Percentiles rank a stretch among this genome's conserved stretches.
These are phyloP conservation scores for Pseudocercospora musae DNA, from an alignment of 2,329 filamentous ascomycete species.

Conservation along the genomic window DNA sequence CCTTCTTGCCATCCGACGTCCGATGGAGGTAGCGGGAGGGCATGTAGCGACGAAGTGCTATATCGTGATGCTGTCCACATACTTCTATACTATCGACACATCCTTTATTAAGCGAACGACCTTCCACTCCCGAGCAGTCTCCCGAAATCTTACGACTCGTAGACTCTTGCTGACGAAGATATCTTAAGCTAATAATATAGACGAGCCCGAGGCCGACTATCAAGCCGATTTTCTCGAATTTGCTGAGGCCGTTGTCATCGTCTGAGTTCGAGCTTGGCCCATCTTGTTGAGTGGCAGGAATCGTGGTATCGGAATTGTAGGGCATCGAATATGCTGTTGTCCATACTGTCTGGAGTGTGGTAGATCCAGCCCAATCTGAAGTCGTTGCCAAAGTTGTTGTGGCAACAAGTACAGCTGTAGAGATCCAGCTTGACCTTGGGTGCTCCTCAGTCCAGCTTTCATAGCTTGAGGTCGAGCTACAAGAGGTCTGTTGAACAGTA, in stretches of 20 bases:
- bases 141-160: background rate
- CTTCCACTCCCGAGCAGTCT: background rate
- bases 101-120: background rate
- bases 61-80: background rate
- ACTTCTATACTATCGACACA: background rate
- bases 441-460: background rate
- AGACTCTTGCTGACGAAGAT: background rate
- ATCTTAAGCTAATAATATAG: too few relatives aligned
- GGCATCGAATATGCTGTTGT: background rate
- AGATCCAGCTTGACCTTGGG: background rate
- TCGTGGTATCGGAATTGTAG: background rate
- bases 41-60: background rate
- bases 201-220: too few relatives aligned
- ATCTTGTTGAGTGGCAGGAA: background rate
- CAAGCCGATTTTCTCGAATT: too few relatives aligned
- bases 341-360: background rate
- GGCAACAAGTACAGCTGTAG: background rate
- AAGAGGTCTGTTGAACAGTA: background rate
- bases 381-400: background rate
- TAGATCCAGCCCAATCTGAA: background rate
- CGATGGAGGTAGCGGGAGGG: background rate
- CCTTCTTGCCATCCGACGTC: background rate
- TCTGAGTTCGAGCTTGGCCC: background rate
- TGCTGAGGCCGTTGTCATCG: too few relatives aligned
- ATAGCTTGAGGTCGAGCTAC: background rate